Evolutionary conservation across 345 rosid genomes (phyloP).

Genomic region (Lepidium aucheri): DNA sequence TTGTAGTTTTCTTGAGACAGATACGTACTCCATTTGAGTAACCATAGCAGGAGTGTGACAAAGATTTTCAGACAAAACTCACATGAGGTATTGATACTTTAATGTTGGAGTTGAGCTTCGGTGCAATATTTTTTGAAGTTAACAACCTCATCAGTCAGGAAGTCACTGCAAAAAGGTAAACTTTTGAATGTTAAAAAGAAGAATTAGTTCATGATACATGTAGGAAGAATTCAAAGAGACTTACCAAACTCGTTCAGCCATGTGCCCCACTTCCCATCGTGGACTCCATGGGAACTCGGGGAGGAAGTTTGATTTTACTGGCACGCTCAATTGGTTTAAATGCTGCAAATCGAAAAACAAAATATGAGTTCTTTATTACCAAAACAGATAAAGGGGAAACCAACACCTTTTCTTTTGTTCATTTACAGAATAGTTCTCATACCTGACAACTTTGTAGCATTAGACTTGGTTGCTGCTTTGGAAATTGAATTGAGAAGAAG

Average conservation of each 20-base stretch:
- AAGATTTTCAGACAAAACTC: neutral
- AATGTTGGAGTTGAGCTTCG: slow-evolving; percentile 55
- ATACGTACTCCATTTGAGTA: neutral
- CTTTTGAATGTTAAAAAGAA: neutral
- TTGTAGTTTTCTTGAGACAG: neutral
- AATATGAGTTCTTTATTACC: neutral
- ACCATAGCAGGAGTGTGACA: neutral
- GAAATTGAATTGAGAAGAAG: slow-evolving; percentile 64
- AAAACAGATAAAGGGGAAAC: neutral
- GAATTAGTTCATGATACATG: neutral
- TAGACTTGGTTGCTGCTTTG: slow-evolving; percentile 74
- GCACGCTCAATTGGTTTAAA: slow-evolving; percentile 46
- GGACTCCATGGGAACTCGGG: slow-evolving; percentile 95
- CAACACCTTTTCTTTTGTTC: neutral
- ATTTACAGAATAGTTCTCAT: neutral
- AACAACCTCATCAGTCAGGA: slow-evolving; percentile 56
- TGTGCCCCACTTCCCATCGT: slow-evolving; percentile 72
- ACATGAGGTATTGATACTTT: slow-evolving; percentile 4
- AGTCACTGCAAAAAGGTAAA: slow-evolving; percentile 43
- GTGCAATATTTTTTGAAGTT: slow-evolving; percentile 77
- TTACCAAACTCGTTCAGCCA: slow-evolving; percentile 83
- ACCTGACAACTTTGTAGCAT: slow-evolving; percentile 90
- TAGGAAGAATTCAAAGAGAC: slow-evolving; percentile 9
- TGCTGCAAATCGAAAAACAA: slow-evolving; percentile 37
- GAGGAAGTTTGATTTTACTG: slow-evolving; percentile 52